Evolutionary conservation across 192 early-diverging fungal genomes (phyloP).

Genomic region (Ramicandelaber brevisporus): DNA sequence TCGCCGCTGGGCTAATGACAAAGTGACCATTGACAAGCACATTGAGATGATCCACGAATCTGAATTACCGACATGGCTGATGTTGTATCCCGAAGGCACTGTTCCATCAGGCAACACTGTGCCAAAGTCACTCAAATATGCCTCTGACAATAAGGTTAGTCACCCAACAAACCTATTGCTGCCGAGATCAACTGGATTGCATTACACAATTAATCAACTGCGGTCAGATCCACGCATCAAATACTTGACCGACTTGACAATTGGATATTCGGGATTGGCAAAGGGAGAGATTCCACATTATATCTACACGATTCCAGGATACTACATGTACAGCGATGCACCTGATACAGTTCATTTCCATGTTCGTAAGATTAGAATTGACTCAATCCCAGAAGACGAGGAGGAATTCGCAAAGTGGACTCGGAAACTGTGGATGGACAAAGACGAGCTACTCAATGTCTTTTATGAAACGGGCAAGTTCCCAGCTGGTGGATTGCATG

Average conservation of each 20-base stretch:
- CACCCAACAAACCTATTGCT: conserved; percentile 47
- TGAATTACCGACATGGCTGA: conserved; percentile 59
- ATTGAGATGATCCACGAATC: conserved; percentile 21
- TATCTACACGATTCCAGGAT: conserved; percentile 44
- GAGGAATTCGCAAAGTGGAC: conserved; percentile 54
- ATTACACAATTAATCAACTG: conserved; percentile 38
- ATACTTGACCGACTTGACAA: conserved; percentile 68
- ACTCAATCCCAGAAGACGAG: conserved; percentile 38
- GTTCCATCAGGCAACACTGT: conserved; percentile 53
- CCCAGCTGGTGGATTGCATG: too few relatives aligned
- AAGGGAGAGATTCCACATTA: conserved; percentile 58
- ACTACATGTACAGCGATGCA: conserved; percentile 42
- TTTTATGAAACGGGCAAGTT: conserved; percentile 59
- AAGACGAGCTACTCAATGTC: conserved; percentile 50
- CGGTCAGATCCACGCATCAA: conserved; percentile 29
- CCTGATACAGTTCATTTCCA: conserved; percentile 67
- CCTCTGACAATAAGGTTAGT: conserved; percentile 13
- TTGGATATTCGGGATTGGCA: conserved; percentile 60
- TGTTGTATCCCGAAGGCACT: conserved; percentile 94
- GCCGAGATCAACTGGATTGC: conserved; percentile 64
- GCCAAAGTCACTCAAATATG: conserved; percentile 36
- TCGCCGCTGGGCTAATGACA: conserved; percentile 60
- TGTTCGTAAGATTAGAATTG: conserved; percentile 32
- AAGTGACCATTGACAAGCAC: conserved; percentile 26
- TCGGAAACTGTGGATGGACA: conserved; percentile 46